Base-by-base conservation (phyloP, 805 yeast species). In the Spathaspora hagerdaliae region DNA sequence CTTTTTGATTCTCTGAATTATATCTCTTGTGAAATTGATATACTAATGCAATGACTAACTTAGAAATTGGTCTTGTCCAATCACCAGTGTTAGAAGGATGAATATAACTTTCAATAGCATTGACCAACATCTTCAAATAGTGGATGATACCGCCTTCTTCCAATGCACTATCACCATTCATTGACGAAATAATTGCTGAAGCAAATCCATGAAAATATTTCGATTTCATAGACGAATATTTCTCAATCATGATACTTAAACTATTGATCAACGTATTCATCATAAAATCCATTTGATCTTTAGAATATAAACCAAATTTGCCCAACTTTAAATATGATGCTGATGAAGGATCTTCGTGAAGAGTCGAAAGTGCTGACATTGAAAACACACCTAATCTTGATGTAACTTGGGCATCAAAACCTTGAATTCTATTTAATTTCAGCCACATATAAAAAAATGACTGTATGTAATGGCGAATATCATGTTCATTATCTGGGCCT, bases 1-100 rank as follows among this genome's bases (percentile, higher is more conserved):
- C 13, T 29, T 59, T 55, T 43, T 59, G 75, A 38, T 57, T 63
- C 54, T 85, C 91, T 43, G 71, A 64, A 42, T 73, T 65, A 34
- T 59, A 67, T 55, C 95, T 72, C 43, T 77, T 75, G 56, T 83
- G 88, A 47, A 80, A 82, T 51, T 77, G 77, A 41, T 74, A 70
- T 0, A 82, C 76, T 43, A 88, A 65, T 38, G 81, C 76, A 49
- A 77, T 74, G n/a, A 86, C 68, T 27, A 87, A 75, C 46, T 79
- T 79, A 0, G 95, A 75, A 29, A 92, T 77, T 5, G 83, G 69
- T 27, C 75, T 64, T 0, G 96, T 78, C 97, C 98, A 91, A n/a
- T 76, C 75, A 0, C 97, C 98, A n/a, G 74, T 63, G 60, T 91
- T 91, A 0, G 98, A 90, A 6, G 99, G 99, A 61, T 94, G 97